These are phyloP conservation scores for fission yeast (Schizosaccharomyces pombe) DNA, from an alignment of 805 yeast species.

Conservation along the genomic window ASM294v3 CU329670.1:1297501-1298000, in stretches of 20 bases:
- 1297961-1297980: too few relatives aligned
- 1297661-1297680: not conserved
- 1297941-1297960: too few relatives aligned
- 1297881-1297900: not conserved
- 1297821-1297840: not conserved
- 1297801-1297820: not conserved
- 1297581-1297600: not conserved
- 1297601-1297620: not conserved
- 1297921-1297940: too few relatives aligned
- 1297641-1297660: not conserved
- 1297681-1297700: not conserved
- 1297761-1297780: not conserved
- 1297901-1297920: too few relatives aligned
- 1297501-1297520: not conserved
- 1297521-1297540: not conserved
- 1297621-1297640: not conserved
- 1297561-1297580: not conserved
- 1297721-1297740: not conserved
- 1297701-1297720: not conserved
- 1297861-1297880: not conserved
- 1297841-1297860: not conserved
- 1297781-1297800: not conserved
- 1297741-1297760: not conserved
- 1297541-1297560: not conserved
- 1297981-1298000: too few relatives aligned